phyloP scores from a whole-genome alignment of 164 flowering plant species.

The Chloranthus sessilifolius region DNA sequence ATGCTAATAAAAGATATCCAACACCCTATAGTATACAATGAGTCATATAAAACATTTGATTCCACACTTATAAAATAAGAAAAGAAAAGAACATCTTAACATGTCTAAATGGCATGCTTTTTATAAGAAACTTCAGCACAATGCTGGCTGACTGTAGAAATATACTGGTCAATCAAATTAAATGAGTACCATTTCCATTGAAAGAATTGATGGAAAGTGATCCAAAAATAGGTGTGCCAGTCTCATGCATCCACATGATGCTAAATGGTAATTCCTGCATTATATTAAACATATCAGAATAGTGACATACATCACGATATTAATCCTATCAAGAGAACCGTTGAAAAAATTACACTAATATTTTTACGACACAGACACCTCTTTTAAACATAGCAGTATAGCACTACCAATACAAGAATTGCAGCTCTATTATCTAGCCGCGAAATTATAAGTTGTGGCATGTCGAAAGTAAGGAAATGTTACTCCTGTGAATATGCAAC shows the following conservation, averaged over 20 bases:
- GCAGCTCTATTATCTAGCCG: too few relatives aligned
- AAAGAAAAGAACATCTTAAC: not conserved
- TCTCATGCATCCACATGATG: conserved; percentile 52
- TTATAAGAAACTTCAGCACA: not conserved
- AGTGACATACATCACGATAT: not conserved
- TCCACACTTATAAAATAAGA: not conserved
- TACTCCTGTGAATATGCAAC: too few relatives aligned
- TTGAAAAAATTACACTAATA: too few relatives aligned
- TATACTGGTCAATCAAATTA: not conserved
- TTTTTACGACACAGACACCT: too few relatives aligned
- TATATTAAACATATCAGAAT: conserved; percentile 1
- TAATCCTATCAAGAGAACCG: too few relatives aligned
- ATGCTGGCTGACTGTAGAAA: not conserved
- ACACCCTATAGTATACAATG: not conserved
- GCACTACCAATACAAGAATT: too few relatives aligned
- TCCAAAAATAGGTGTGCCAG: conserved; percentile 81
- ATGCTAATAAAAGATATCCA: not conserved
- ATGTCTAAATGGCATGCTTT: not conserved
- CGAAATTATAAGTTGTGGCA: too few relatives aligned
- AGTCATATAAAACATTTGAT: not conserved
- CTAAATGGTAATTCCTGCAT: conserved; percentile 47
- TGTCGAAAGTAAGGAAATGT: too few relatives aligned
- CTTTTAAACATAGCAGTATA: too few relatives aligned
- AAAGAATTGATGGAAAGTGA: conserved; percentile 48
- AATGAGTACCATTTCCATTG: conserved; percentile 46